Evolutionary conservation across 768 basidiomycete species (phyloP), one percentile per base, ranked within the genome.

Genomic region (Lactifluus piperatus): DNA sequence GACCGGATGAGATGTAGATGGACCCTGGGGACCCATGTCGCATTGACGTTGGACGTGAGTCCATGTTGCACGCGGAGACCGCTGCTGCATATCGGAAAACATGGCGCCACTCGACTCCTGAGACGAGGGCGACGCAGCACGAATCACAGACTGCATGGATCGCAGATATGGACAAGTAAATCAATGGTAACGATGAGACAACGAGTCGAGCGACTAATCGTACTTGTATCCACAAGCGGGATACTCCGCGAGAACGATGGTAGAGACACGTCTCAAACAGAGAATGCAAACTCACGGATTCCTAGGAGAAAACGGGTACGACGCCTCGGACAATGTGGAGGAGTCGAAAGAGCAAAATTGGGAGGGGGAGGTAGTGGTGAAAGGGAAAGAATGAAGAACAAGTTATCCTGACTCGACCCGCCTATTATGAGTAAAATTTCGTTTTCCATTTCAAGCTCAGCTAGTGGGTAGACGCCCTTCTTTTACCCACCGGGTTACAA

Each of bases 251-350:
- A 52, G 48, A 54, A 62, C 61, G 54, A 64, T 63, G 47, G 57
- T 52, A 52, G 34, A 44, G 54, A 62, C 63, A 58, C 64, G 64
- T 53, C 62, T 45, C 49, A 62, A 56, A 63, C 57, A 63, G 50
- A 50, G 62, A 65, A 64, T 57, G 54, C 57, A 58, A 46, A 65
- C 64, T 65, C 64, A 65, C 64, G 56, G 62, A 57, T 58, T 58
- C 62, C 62, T 49, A 43, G 27, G 10, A 18, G 34, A 29, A 48
- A 50, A 39, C 27, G 30, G 22, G 39, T 58, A 46, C 24, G 49
- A 65, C 44, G 32, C 62, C 37, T 63, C 57, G 14, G 52, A 65
- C 64, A 53, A 63, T 53, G 58, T 41, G 47, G 47, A 24, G 27
- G 22, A 41, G 20, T 37, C 43, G 13, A 47, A 32, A 26, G 49